Evolutionary conservation across 129 eudicot genomes (phyloP), one percentile per base, ranked within the genome.

Genomic region (Lonicera japonica): DNA sequence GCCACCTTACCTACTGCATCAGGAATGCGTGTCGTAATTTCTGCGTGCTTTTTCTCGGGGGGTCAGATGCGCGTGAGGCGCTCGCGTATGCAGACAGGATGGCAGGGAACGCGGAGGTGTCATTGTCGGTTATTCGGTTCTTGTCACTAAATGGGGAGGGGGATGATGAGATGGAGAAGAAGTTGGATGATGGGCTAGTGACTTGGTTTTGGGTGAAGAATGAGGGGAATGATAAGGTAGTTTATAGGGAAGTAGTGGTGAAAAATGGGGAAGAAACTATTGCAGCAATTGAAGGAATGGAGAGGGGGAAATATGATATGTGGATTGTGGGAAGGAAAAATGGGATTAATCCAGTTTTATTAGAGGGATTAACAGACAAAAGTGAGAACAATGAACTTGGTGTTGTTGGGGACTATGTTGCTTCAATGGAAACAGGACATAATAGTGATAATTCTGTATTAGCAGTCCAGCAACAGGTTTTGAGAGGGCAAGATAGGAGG

Each of bases 201-300:
- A 94, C 99, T 0, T 77, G 89, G 75, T 94, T 94, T 67, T 94
- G 99, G 99, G 95, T 94, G 75, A 94, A 94, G 62, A 72, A 85
- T 21, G 99, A 94, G 60, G 84, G 79, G 63, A 94, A 88, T 25
- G 66, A 60, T 5, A 73, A 65, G 47, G 83, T 94, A 61, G 63
- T 73, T 23, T 94, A 94, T 48, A 71, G 81, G 21, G 99, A 94
- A 72, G 95, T 84, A 8, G 79, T 78, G 29, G 96, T 94, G 29
- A 73, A 70, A 18, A 88, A 83, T 19, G 99, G 99, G 15, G 86
- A 78, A 34, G 99, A 88, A 20, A 94, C 99, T 0, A 58, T 88
- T 29, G 80, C 86, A 0, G 95, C 95, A 0, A 74, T 94, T 25
- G 80, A 75, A 21, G 84, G 84, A 1, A 75, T 94, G 91, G 70